Percentiles rank a stretch among this genome's conserved stretches.
phyloP scores from a whole-genome alignment of 106 monocot species.

The Phalaenopsis aphrodite region DNA sequence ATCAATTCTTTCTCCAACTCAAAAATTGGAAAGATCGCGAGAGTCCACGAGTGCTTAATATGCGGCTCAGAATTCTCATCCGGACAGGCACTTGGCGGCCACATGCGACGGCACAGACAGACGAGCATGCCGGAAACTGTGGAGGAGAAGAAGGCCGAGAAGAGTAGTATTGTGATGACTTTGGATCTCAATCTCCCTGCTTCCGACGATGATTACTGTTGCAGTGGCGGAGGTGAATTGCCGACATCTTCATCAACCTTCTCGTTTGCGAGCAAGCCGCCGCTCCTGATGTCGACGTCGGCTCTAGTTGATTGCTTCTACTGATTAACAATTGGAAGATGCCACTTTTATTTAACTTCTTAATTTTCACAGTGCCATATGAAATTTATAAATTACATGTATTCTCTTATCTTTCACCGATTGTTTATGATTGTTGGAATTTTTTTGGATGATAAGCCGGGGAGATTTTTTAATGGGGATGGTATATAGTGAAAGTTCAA shows the following conservation, averaged over 20 bases:
- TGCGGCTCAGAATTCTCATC: conserved; percentile 80
- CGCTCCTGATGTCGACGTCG: conserved; percentile 17
- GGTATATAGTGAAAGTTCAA: background rate
- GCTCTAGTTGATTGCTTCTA: conserved; percentile 63
- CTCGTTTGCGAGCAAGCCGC: conserved; percentile 9
- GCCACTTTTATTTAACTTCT: background rate
- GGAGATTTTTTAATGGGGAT: background rate
- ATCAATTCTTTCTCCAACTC: conserved; percentile 7
- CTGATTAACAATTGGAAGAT: conserved; percentile 4
- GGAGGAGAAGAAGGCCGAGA: conserved; percentile 5
- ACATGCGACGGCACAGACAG: conserved; percentile 89
- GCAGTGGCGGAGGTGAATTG: background rate
- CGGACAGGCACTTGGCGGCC: conserved; percentile 93
- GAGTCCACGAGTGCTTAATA: conserved; percentile 72
- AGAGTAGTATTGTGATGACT: conserved; percentile 16
- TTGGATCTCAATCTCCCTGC: conserved; percentile 85
- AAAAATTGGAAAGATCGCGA: conserved; percentile 8
- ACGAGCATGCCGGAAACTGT: background rate
- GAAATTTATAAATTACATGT: background rate
- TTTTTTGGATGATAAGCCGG: background rate
- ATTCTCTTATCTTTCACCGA: background rate
- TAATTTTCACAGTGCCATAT: background rate
- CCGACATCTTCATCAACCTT: background rate
- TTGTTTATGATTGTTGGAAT: background rate
- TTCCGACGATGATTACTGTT: conserved; percentile 35